Conservation (phyloP, 2,329 filamentous ascomycete genomes). For the Ramichloridium luteum region DNA sequence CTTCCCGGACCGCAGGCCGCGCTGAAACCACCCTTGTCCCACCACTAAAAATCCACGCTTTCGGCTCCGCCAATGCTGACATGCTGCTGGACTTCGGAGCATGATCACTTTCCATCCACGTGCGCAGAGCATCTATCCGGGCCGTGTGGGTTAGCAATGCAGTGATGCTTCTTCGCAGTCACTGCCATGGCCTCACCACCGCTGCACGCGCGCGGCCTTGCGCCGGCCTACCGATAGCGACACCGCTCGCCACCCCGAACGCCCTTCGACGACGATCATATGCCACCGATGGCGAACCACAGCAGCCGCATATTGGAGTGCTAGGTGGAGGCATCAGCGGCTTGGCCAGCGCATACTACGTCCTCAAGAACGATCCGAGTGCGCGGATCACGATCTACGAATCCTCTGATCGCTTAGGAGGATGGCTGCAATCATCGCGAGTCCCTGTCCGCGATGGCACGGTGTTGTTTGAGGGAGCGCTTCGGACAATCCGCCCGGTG, state of each 20-base stretch:
- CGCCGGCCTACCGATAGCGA: too few species aligned
- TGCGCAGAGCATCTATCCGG: too few species aligned
- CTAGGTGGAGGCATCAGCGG: conserved; percentile 77
- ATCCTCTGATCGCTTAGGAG: conserved; percentile 55
- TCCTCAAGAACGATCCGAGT: conserved; percentile 54
- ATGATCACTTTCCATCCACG: too few species aligned
- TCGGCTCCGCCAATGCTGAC: too few species aligned
- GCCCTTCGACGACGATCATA: not conserved
- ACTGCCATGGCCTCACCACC: conserved; percentile 11
- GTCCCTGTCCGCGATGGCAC: conserved; percentile 48
- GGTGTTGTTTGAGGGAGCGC: conserved; percentile 72
- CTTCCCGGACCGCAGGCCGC: too few species aligned
- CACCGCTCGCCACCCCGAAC: too few species aligned
- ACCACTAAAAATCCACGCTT: too few species aligned
- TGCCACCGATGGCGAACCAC: not conserved
- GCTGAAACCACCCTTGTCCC: too few species aligned
- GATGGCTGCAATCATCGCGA: conserved; percentile 65
- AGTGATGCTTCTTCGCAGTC: conserved; percentile 19
- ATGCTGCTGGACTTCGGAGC: too few species aligned
- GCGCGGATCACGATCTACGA: conserved; percentile 75
- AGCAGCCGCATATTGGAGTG: conserved; percentile 47
- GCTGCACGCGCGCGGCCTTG: conserved; percentile 3
- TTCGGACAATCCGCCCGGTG: conserved; percentile 57
- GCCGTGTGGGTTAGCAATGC: conserved; percentile 14
- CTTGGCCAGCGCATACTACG: conserved; percentile 64